Percentiles rank a stretch among this genome's conserved stretches.
phyloP scores from a whole-genome alignment of 2,329 filamentous ascomycete species.

The Tetracladium maxilliforme region DNA sequence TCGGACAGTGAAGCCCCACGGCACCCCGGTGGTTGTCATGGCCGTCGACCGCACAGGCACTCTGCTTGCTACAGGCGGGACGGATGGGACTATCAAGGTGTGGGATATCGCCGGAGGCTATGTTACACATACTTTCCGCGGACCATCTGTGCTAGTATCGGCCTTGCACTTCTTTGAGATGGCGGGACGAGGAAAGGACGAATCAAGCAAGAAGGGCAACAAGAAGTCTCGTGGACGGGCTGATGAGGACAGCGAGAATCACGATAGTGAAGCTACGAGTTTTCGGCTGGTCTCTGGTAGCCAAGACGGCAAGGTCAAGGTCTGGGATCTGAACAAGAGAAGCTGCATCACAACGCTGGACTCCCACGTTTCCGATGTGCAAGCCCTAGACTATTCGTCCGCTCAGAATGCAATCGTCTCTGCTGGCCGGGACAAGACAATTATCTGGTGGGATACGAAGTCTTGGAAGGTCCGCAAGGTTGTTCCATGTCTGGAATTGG shows the following conservation, averaged over 20 bases:
- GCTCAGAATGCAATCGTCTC: slow-evolving; percentile 66
- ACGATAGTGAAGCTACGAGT: slow-evolving; percentile 32
- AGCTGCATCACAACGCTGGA: slow-evolving; percentile 66
- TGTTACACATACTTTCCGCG: slow-evolving; percentile 88
- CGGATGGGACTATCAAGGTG: slow-evolving; percentile 87
- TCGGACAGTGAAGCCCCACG: slow-evolving; percentile 77
- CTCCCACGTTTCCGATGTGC: slow-evolving; percentile 91
- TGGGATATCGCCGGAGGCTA: slow-evolving; percentile 90
- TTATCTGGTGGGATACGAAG: slow-evolving; percentile 78
- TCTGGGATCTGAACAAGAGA: slow-evolving; percentile 85
- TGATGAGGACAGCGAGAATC: slow-evolving; percentile 21
- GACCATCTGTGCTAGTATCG: slow-evolving; percentile 81
- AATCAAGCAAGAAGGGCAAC: slow-evolving; percentile 25
- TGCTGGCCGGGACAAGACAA: slow-evolving; percentile 81
- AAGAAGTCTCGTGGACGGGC: slow-evolving; percentile 27
- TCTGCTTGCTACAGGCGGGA: slow-evolving; percentile 79
- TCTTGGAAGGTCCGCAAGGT: slow-evolving; percentile 76
- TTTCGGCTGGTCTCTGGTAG: slow-evolving; percentile 82
- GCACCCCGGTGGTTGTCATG: slow-evolving; percentile 75
- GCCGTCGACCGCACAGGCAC: slow-evolving; percentile 80
- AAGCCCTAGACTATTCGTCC: slow-evolving; percentile 67
- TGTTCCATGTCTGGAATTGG: slow-evolving; percentile 69
- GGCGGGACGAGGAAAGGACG: slow-evolving; percentile 25
- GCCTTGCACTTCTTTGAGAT: slow-evolving; percentile 85
- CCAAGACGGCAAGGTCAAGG: slow-evolving; percentile 81